phyloP scores from a whole-genome alignment of 73 alveolate species.

The Uronychia binucleata region DNA sequence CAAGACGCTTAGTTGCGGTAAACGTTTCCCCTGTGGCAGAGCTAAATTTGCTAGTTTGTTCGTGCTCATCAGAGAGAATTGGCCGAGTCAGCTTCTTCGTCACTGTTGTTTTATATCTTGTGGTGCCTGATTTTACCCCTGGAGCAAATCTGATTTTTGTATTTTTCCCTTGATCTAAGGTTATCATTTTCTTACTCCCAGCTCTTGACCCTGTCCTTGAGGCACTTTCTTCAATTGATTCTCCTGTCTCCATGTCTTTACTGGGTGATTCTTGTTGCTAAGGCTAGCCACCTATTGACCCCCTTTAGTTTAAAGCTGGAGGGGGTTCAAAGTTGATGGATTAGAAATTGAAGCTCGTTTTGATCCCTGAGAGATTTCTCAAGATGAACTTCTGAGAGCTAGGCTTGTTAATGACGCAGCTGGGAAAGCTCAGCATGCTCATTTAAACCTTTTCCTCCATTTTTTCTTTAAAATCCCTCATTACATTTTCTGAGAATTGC shows the following conservation, averaged over 20 bases:
- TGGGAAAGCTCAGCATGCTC: slow-evolving; percentile 60
- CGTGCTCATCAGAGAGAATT: slow-evolving; percentile 65
- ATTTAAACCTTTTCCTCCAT: background rate
- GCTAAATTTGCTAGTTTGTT: slow-evolving; percentile 59
- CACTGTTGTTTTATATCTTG: background rate
- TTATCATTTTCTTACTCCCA: too few species aligned
- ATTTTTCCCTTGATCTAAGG: background rate
- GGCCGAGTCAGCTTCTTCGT: slow-evolving; percentile 28
- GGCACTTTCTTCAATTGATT: slow-evolving; percentile 3
- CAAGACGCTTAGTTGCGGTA: slow-evolving; percentile 68
- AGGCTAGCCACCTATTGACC: background rate
- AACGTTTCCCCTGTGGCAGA: slow-evolving; percentile 78
- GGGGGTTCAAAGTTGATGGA: slow-evolving; percentile 64
- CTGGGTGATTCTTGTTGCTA: background rate
- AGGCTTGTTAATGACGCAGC: slow-evolving; percentile 75
- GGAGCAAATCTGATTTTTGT: slow-evolving; percentile 36
- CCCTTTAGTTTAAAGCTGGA: background rate
- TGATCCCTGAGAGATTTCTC: slow-evolving; percentile 86
- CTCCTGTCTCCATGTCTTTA: background rate
- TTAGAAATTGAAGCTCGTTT: slow-evolving; percentile 60
- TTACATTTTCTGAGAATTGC: background rate
- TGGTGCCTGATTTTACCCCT: slow-evolving; percentile 45
- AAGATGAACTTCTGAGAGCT: slow-evolving; percentile 65
- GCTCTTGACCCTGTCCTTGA: background rate
- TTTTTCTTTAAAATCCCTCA: background rate